A percentile compares a stretch with the other conserved stretches of the same genome.
phyloP scores from a whole-genome alignment of 768 basidiomycete genomes.

The Boletus rubescentipes region DNA sequence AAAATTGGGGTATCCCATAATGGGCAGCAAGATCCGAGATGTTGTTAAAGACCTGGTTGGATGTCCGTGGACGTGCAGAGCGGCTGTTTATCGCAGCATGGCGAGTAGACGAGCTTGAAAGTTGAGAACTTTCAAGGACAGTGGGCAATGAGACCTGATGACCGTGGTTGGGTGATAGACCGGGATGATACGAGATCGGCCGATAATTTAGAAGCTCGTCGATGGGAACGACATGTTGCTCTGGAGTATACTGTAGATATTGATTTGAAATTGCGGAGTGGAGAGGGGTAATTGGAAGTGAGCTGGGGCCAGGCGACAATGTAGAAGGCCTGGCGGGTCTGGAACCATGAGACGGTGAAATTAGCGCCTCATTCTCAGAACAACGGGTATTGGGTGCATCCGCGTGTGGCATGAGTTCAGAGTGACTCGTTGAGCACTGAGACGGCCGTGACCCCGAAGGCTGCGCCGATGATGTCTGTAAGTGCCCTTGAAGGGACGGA shows the following conservation, averaged over 20 bases:
- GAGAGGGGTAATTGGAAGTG: conserved; percentile 24
- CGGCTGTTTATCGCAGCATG: conserved; percentile 59
- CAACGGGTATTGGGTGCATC: conserved; percentile 24
- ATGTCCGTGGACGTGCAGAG: conserved; percentile 66
- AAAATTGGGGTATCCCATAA: conserved; percentile 73
- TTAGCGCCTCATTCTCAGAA: conserved; percentile 48
- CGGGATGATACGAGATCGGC: conserved; percentile 39
- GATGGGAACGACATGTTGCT: conserved; percentile 46
- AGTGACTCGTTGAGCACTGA: conserved; percentile 25
- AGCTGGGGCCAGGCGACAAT: conserved; percentile 45
- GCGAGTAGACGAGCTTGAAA: conserved; percentile 52
- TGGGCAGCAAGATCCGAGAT: conserved; percentile 70
- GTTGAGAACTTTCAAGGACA: conserved; percentile 50
- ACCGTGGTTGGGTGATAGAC: conserved; percentile 40
- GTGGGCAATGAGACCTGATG: conserved; percentile 38
- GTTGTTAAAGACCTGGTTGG: conserved; percentile 59
- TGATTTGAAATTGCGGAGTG: conserved; percentile 50
- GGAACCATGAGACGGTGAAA: conserved; percentile 39
- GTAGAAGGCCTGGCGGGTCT: conserved; percentile 53
- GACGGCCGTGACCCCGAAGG: conserved; percentile 20
- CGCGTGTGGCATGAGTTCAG: conserved; percentile 17
- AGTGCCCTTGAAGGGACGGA: conserved; percentile 26
- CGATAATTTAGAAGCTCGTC: conserved; percentile 43
- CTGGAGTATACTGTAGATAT: conserved; percentile 32
- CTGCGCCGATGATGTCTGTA: conserved; percentile 32